Base-by-base conservation (phyloP, 805 yeast genomes). In the Sugiyamaella floridensis region DNA sequence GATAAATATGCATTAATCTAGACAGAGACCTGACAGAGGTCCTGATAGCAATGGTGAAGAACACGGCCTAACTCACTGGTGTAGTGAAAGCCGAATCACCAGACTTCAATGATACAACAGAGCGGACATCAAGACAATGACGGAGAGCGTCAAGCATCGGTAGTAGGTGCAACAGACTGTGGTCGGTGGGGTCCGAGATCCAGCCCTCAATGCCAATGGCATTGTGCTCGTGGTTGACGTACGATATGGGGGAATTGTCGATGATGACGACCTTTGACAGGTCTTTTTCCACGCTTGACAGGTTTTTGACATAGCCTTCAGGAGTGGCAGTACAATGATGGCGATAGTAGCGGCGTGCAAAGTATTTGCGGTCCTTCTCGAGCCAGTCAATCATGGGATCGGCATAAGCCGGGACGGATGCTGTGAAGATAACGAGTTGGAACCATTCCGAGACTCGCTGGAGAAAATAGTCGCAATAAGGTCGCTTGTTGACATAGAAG, bases 141-240 rank as follows among this genome's bases (percentile, higher is more conserved):
- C 96, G 76, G 62, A 93, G 69, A 26, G 92, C 83, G 61, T 82
- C 79, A 43, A 89, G 70, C 63, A 93, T 71, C 1, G 99, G 98
- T 43, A 93, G 67, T 49, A 93, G 70, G 61, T 89, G 83, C 68
- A 93, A 72, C 54, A 93, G 71, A 62, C 89, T 96, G 19, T 83
- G 74, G 64, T 93, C 99, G 40, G 84, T 79, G n/a, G 95, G 96
- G 68, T 93, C 99, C 64, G 86, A 88, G 57, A 93, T 89, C 99
- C 99, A 93, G 45, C 99, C 98, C 69, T 90, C 97, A 6, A 93
- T 89, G 71, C 85, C 82, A 19, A 93, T 84, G 1, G 96, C 99
- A 63, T 93, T 93, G 59, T 83, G 83, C 43, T 49, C 50, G 54
- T 82, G 87, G 66, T 80, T 71, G 14, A 88, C 83, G 66, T 87